Conservation (phyloP, 768 basidiomycete species). For the Russula lepida region DNA sequence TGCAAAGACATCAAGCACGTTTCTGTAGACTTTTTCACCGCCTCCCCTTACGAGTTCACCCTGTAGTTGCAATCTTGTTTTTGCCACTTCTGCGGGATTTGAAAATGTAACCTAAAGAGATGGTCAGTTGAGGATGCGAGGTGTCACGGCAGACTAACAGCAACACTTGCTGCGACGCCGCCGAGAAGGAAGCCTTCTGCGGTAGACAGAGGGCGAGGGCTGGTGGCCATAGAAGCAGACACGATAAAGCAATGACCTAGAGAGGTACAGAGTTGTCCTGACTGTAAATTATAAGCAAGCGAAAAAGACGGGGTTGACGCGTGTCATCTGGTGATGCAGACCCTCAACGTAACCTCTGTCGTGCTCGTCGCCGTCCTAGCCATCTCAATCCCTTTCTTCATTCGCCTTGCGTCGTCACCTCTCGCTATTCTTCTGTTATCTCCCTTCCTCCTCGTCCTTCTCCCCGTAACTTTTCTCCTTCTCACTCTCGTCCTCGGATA, state of each 20-base stretch:
- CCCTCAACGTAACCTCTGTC: slow-evolving; percentile 32
- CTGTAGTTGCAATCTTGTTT: slow-evolving; percentile 93
- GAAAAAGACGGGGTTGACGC: background rate
- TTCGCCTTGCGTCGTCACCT: slow-evolving; percentile 58
- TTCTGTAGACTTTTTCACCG: slow-evolving; percentile 72
- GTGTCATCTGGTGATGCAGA: background rate
- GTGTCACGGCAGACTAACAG: slow-evolving; percentile 45
- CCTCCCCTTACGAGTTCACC: slow-evolving; percentile 83
- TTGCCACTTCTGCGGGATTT: slow-evolving; percentile 78
- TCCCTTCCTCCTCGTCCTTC: slow-evolving; percentile 49
- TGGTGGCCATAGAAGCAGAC: slow-evolving; percentile 1
- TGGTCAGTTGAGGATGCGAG: background rate
- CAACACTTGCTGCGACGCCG: slow-evolving; percentile 84
- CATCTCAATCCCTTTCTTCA: slow-evolving; percentile 44
- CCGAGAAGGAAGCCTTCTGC: slow-evolving; percentile 82
- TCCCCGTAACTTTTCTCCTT: slow-evolving; percentile 31
- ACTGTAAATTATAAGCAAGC: background rate
- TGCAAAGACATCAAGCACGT: slow-evolving; percentile 74
- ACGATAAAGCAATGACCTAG: background rate
- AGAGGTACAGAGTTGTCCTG: background rate
- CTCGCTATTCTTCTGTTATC: slow-evolving; percentile 53
- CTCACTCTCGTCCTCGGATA: slow-evolving; percentile 50
- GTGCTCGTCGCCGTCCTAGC: slow-evolving; percentile 50
- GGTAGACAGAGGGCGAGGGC: slow-evolving; percentile 43
- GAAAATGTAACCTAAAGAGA: slow-evolving; percentile 63